Conservation (phyloP, 352 stramenopile genomes). For the Globisporangium emineosum region DNA sequence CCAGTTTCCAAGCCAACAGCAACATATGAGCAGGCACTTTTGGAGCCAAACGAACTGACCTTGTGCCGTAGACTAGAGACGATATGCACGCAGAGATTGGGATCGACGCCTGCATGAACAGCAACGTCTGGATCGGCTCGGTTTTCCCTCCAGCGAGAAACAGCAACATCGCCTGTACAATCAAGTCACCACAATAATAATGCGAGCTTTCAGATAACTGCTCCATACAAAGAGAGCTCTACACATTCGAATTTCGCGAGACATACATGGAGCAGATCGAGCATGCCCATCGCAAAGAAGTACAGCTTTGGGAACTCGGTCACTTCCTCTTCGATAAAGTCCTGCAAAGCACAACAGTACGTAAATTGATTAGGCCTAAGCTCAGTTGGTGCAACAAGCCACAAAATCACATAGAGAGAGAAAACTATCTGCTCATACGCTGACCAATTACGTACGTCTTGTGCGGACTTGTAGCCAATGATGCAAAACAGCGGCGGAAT, state of each 20-base stretch:
- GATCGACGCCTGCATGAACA: conserved; percentile 85
- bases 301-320: conserved; percentile 85
- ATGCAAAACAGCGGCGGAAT: conserved; percentile 86
- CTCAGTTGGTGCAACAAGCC: background rate
- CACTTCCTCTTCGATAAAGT: conserved; percentile 82
- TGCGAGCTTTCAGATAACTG: background rate
- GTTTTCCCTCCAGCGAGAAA: conserved; percentile 82
- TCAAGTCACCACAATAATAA: background rate
- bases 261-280: conserved; percentile 77
- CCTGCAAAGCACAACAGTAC: conserved; percentile 28
- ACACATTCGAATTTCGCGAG: background rate
- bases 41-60: conserved; percentile 21
- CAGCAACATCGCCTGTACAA: conserved; percentile 66
- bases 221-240: background rate
- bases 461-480: conserved; percentile 80
- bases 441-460: conserved; percentile 37
- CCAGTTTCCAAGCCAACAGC: background rate
- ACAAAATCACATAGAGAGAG: background rate
- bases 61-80: conserved; percentile 46
- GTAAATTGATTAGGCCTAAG: background rate
- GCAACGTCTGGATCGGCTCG: conserved; percentile 77
- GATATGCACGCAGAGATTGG: conserved; percentile 68
- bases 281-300: conserved; percentile 84
- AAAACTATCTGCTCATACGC: background rate
- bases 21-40: background rate